Evolutionary conservation across 352 stramenopile species (phyloP), one percentile per base, ranked within the genome.

Genomic region (Phytophthora pisi): DNA sequence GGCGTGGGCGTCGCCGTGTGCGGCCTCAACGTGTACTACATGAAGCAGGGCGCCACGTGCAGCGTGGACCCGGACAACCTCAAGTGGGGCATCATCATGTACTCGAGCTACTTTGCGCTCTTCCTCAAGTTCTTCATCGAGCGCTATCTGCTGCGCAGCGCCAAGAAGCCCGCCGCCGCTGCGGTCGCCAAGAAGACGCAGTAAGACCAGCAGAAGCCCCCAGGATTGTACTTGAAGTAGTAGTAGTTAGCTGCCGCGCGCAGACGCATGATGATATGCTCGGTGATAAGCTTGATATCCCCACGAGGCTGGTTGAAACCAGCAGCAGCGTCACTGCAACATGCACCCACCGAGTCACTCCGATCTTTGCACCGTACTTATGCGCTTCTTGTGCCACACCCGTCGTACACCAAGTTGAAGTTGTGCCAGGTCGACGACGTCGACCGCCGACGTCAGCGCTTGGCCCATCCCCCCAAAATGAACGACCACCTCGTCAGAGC

Each of bases 61-160:
- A 77, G 74, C 57, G 76, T 97, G 59, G 85, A 96, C 72, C 76
- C 75, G 10, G 79, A 91, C 47, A 97, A 96, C 72, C 78, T 97
- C 69, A 90, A 95, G 68, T 93, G 88, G 72, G 93, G 87, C 18
- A 86, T 94, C 58, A 82, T 98, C 72, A 98, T 98, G 92, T 98
- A 98, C 85, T 95, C 80, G 66, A 97, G 88, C 70, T 98, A 98
- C 78, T 93, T 98, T 51, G 89, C 89, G 42, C 86, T 98, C 38
- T 98, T 98, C 76, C 70, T 96, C 62, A 94, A 97, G 72, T 98
- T 98, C 70, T 95, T 95, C 66, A 68, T 97, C 63, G 84, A 96
- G 72, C 86, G 92, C 51, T 98, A 96, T 77, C 80, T 90, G 67
- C 78, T 92, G 51, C 72, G 65, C 40, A 61, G 65, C 16, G 60